Percentiles rank a stretch among this genome's conserved stretches.
These are phyloP conservation scores for Phragmites australis DNA, from an alignment of 176 grass and related monocot genomes.

Conservation along the genomic window DNA sequence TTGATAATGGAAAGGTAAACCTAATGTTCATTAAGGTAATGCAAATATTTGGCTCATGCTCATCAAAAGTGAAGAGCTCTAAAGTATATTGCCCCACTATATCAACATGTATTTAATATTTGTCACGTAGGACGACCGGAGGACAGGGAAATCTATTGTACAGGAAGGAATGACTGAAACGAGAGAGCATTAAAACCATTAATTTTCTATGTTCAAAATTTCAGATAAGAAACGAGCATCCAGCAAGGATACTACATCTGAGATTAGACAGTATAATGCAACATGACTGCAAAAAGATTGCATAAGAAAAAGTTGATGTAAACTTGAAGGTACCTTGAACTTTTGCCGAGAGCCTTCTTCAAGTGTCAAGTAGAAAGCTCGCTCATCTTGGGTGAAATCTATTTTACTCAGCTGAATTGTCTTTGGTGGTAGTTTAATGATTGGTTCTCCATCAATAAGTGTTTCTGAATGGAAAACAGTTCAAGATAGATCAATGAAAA, in stretches of 20 bases:
- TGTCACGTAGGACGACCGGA: not conserved
- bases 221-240: not conserved
- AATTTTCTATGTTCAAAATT: not conserved
- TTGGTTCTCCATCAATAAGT: conserved; percentile 80
- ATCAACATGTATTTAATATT: not conserved
- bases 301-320: not conserved
- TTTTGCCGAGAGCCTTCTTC: conserved; percentile 81
- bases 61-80: too few relatives aligned
- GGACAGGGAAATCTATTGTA: not conserved
- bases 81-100: too few relatives aligned
- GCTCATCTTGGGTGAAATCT: conserved; percentile 76
- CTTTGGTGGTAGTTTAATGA: conserved; percentile 85
- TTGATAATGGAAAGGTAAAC: not conserved
- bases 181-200: not conserved
- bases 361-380: conserved; percentile 80
- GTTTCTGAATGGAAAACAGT: conserved; percentile 55
- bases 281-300: not conserved
- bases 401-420: conserved; percentile 69
- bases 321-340: conserved; percentile 66
- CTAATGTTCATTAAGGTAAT: not conserved
- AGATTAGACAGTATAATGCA: not conserved
- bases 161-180: not conserved
- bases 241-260: not conserved
- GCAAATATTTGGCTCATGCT: too few relatives aligned
- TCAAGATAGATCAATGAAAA: conserved; percentile 24